Conservation (phyloP, 768 basidiomycete genomes). For the Psilocybe azurescens region DNA sequence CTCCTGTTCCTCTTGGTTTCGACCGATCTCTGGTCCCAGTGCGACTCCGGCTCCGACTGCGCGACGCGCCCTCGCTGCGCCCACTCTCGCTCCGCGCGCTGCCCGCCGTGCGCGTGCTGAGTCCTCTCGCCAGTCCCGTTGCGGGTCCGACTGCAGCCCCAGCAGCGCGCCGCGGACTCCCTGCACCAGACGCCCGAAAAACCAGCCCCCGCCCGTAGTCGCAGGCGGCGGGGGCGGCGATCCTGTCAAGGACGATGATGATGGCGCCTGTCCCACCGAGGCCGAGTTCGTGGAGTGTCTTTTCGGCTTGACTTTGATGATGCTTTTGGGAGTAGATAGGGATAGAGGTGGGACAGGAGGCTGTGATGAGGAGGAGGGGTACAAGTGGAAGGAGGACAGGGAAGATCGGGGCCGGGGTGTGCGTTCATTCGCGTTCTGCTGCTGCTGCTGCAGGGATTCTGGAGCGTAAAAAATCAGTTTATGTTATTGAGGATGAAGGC, state of each 20-base stretch:
- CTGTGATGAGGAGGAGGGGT: background rate
- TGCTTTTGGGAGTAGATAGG: background rate
- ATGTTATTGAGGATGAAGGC: background rate
- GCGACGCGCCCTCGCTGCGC: background rate
- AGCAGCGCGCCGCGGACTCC: background rate
- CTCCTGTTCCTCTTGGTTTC: background rate
- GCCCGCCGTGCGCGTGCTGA: conserved; percentile 5
- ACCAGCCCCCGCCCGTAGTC: background rate
- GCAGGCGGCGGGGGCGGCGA: background rate
- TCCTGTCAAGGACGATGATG: too few species aligned
- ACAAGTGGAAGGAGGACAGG: conserved; percentile 2
- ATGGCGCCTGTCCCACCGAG: background rate
- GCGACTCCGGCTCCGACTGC: background rate
- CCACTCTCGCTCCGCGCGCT: background rate
- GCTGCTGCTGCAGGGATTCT: background rate
- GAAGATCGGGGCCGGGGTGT: conserved; percentile 10
- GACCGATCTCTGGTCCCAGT: background rate
- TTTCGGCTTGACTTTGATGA: background rate
- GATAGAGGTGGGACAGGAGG: background rate
- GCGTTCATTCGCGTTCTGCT: background rate
- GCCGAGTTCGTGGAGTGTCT: background rate
- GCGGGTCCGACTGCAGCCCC: background rate
- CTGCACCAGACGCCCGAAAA: conserved; percentile 9
- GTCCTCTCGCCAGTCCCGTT: conserved; percentile 2
- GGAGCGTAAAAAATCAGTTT: background rate